These are phyloP conservation scores for Akanthomyces dipterigenus DNA, from an alignment of 2,329 filamentous ascomycete species.

Conservation along the genomic window DNA sequence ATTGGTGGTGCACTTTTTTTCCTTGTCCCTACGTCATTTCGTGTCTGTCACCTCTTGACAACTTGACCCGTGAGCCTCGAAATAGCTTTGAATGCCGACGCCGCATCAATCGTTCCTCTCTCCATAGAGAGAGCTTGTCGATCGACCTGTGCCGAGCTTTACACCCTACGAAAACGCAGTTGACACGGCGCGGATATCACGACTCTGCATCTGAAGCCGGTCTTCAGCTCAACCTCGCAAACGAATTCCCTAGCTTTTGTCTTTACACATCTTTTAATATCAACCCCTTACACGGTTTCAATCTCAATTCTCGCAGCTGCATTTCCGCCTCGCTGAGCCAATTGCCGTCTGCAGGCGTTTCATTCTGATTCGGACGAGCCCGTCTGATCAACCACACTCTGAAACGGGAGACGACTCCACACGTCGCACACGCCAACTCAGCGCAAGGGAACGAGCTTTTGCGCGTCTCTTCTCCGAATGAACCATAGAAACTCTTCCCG, in stretches of 20 bases:
- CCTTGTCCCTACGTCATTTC: not conserved
- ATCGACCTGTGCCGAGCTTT: not conserved
- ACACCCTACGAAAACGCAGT: not conserved
- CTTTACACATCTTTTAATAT: not conserved
- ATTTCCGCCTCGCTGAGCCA: not conserved
- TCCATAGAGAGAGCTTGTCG: not conserved
- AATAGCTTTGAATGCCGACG: not conserved
- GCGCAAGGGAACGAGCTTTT: not conserved
- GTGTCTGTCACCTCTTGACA: not conserved
- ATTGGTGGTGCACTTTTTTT: not conserved
- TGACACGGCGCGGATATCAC: not conserved
- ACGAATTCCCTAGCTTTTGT: conserved; percentile 1
- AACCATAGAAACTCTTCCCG: conserved; percentile 24
- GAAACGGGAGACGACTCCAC: conserved; percentile 12
- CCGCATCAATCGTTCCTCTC: not conserved
- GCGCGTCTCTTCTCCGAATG: conserved; percentile 16
- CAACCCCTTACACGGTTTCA: not conserved
- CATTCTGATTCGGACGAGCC: not conserved
- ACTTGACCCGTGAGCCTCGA: not conserved
- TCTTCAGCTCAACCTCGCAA: conserved; percentile 15
- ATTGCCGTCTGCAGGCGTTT: conserved; percentile 13
- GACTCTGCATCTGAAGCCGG: conserved; percentile 11
- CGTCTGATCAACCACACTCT: not conserved
- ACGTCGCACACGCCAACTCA: not conserved
- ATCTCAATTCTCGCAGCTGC: not conserved